Base-by-base conservation (phyloP, 2,329 filamentous ascomycete species). In the Cylindrodendrum hubeiense region DNA sequence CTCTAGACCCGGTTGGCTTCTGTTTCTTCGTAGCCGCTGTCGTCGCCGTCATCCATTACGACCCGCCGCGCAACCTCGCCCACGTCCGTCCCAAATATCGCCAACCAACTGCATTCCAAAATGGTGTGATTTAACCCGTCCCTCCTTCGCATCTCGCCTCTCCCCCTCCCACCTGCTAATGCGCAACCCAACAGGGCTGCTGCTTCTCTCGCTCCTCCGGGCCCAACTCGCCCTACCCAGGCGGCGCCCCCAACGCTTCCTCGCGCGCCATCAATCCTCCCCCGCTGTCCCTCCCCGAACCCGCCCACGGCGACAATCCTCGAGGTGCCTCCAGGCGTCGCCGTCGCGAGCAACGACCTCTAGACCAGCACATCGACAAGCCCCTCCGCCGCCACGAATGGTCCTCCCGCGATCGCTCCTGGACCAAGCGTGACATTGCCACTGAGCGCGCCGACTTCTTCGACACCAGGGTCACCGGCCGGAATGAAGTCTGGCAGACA, bases 361-460 rank as follows among this genome's bases (percentile, higher is more conserved):
- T 90, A 6, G 83, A 84, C 50, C 86, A 91, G 73, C 91, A 92
- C 75, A 91, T 92, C 75, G 92, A 93, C 74, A 87, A 88, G 71
- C 91, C 91, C 1, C 82, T 95, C 41, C 86, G 87, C 47, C 85
- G 84, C 1, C 91, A 92, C 71, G 80, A 86, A 59, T 94, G 92
- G 92, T 82, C 82, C 13, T 88, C 90, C 61, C 86, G 85, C 66
- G 84, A 85, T 57, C 87, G 87, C 21, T 79, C 82, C 17, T 97
- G 93, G 93, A 94, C 92, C 1, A 88, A 87, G n/a, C 76, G 80
- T 17, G 83, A 91, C 57, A 83, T 97, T 2, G 87, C 89, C 63
- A 85, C 85, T 33, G 93, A 97, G 80, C 88, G 95, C 52, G 82
- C 81, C 52, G 94, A 94, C 67, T 98, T 97, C 84, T 98, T 97